Evolutionary conservation across 305 asterid species (phyloP), one percentile per base, ranked within the genome.

Genomic region (Solanum aculeatissimum): DNA sequence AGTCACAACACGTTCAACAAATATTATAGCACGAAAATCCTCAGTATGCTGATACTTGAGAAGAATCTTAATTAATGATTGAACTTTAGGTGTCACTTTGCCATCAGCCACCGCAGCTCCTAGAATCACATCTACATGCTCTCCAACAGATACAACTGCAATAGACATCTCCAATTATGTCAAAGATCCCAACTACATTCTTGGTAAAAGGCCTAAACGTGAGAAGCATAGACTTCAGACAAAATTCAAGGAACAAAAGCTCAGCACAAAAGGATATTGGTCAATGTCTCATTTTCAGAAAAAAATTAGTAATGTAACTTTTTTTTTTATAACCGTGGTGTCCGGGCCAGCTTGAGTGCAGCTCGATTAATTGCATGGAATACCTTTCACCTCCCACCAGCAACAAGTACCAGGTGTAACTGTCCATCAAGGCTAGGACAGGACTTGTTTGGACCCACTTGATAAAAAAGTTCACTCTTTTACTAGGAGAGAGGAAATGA

Each of bases 91-190:
- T 78, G 99, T 97, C 91, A 97, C 99, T 93, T 97, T 97, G 79
- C 98, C 99, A 88, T 97, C 99, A 82, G 99, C 99, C 88, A 97
- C 99, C 86, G 99, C 99, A 92, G 99, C 98, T 83, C 99, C 99
- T 90, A 93, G 92, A 85, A 94, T 92, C 88, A 87, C 98, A 91
- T 97, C 99, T 63, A 97, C 96, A 85, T 97, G 99, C 89, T 97
- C 99, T 79, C 99, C 99, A 86, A 98, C 98, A 86, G 99, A 97
- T 85, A 94, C 98, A 91, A 93, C 99, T 97, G 85, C 29, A 87
- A 60, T 79, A 88, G 66, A 86, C 25, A 88, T 32, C 29, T 53
- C 83, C 68, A 78, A 42, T 63, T 35, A 86, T 75, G 42, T 86
- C 57, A 87, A 68, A 78, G 74, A 84, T 72, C 83, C 62, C 65